Conservation (phyloP, 306 rosid genomes). For the Fragaria vesca region DNA sequence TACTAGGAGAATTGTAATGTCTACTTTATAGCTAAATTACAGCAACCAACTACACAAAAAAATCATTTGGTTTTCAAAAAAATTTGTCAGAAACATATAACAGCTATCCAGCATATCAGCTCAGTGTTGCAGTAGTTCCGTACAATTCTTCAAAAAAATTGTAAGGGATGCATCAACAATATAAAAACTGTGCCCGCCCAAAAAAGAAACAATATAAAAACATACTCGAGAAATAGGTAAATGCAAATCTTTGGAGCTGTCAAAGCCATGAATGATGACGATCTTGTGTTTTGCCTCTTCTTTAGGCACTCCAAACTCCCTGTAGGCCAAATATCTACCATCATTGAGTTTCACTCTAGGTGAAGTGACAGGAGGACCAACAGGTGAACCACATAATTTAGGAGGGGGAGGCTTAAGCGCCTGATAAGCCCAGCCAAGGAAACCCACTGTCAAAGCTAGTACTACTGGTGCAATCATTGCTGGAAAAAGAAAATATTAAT, state of each 20-base stretch:
- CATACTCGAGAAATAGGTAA: constrained; percentile 59
- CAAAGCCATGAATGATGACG: constrained; percentile 61
- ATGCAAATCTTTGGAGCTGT: constrained; percentile 46
- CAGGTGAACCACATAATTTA: constrained; percentile 54
- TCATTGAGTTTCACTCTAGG: constrained; percentile 64
- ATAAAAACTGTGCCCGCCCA: background rate
- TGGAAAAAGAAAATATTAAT: constrained; percentile 3
- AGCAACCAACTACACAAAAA: background rate
- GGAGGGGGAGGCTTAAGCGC: constrained; percentile 63
- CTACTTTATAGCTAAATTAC: background rate
- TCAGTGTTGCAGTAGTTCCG: background rate
- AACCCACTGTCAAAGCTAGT: constrained; percentile 49
- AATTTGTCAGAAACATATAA: background rate
- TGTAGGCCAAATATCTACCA: constrained; percentile 80
- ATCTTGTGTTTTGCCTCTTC: constrained; percentile 66
- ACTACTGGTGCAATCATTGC: constrained; percentile 57
- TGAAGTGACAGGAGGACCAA: constrained; percentile 65
- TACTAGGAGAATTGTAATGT: background rate
- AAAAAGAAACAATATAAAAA: background rate
- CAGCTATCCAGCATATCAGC: background rate
- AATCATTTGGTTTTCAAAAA: background rate
- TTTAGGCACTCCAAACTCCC: constrained; percentile 64
- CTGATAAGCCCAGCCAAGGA: constrained; percentile 52
- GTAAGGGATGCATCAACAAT: background rate
- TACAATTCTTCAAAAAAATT: too few relatives aligned